Evolutionary conservation across 2,329 filamentous ascomycete genomes (phyloP).

Genomic region (Sarocladium brachiariae): DNA sequence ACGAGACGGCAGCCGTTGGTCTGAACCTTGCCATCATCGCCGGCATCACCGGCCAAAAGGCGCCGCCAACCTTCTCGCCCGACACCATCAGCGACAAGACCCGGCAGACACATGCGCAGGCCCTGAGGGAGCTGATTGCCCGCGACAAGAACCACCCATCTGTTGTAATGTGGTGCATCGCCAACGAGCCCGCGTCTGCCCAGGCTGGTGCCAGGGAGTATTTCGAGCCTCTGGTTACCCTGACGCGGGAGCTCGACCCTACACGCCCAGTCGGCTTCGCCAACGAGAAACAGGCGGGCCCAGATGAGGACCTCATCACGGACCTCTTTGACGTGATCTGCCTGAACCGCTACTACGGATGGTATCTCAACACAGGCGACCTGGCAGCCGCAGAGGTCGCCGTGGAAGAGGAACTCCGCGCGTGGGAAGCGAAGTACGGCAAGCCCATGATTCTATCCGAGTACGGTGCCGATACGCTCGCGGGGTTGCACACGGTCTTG

Average conservation of each 20-base stretch:
- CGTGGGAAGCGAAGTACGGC: constrained; percentile 18
- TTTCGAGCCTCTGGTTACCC: constrained; percentile 18
- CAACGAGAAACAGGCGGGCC: constrained; percentile 14
- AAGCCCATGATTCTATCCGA: constrained; percentile 24
- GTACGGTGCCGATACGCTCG: constrained; percentile 22
- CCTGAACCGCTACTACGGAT: constrained; percentile 23
- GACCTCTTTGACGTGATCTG: constrained; percentile 22
- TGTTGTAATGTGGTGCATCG: constrained; percentile 20
- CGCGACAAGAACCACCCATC: constrained; percentile 22
- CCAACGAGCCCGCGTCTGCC: constrained; percentile 19
- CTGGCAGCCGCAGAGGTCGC: constrained; percentile 17
- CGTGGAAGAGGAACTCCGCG: constrained; percentile 18
- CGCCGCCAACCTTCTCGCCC: constrained; percentile 15
- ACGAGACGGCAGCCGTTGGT: constrained; percentile 22
- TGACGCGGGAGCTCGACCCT: constrained; percentile 19
- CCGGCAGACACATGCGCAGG: constrained; percentile 16
- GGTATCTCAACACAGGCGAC: constrained; percentile 19
- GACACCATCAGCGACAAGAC: constrained; percentile 15
- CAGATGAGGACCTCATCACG: constrained; percentile 15
- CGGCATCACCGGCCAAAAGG: constrained; percentile 9
- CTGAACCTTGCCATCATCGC: constrained; percentile 15
- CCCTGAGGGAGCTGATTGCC: constrained; percentile 18
- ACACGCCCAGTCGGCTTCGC: constrained; percentile 20
- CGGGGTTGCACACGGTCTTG: constrained; percentile 20
- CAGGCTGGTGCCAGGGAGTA: constrained; percentile 19